Evolutionary conservation across 1,139 yeast species (phyloP), one percentile per base, ranked within the genome.

Genomic region (Saccharomyces hybrid): DNA sequence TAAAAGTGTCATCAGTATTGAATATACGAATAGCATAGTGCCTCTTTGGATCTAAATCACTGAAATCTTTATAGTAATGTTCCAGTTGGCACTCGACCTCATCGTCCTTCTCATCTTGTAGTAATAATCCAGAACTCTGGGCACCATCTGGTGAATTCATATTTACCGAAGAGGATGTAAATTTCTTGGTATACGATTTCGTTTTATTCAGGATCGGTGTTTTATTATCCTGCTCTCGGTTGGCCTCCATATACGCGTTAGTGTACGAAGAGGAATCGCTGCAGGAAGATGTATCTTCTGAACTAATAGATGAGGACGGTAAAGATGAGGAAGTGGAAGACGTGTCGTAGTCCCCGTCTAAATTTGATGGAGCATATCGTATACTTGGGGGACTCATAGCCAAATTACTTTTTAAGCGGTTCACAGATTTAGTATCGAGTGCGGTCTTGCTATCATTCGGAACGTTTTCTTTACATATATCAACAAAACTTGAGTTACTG

Each of bases 1-100:
- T 84, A 66, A 88, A 88, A 0, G 95, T 86, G 60, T 87, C 88
- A 66, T 88, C 95, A 54, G 82, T 86, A 56, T 86, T 80, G 70
- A 86, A 88, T 2, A 88, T 83, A 59, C 95, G 80, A 47, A 88
- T 76, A 48, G 70, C 75, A 63, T 59, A 66, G 55, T 65, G 66
- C 58, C 59, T 66, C 48, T 58, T 66, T 55, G 58, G 62, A 51
- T 60, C 70, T 49, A 60, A 54, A 56, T 61, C 71, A 61, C 66
- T 66, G 56, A 59, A 67, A 48, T 64, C 73, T 61, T 58, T 72
- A 58, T 61, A 73, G 54, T 68, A 68, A 32, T 54, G 60, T 48
- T 68, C 72, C 48, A 67, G 58, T 51, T 65, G 64, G 53, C 61
- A 61, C 52, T 71, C 72, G 4, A 70, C 72, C 49, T 65, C 65